Conservation (phyloP, 2,329 filamentous ascomycete species). For the Trichoderma koningiopsis region DNA sequence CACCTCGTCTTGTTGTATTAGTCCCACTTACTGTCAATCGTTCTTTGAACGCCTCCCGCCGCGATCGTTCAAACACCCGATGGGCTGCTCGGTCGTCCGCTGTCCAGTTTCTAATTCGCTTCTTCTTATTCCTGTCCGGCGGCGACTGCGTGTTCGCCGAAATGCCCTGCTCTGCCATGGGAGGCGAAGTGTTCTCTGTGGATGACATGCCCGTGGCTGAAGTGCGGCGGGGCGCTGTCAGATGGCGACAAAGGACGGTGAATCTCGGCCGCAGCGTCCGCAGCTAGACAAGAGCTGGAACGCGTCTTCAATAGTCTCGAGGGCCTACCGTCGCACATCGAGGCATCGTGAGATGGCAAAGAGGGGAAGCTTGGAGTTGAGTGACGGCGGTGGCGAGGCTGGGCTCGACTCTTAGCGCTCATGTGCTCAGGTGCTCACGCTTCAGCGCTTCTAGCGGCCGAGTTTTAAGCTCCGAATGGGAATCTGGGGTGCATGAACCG, state of each 20-base stretch:
- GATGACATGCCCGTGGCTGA: slow-evolving; percentile 19
- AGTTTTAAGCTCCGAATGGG: slow-evolving; percentile 22
- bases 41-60: slow-evolving; percentile 46
- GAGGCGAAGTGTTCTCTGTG: slow-evolving; percentile 22
- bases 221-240: background rate
- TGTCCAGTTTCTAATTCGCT: slow-evolving; percentile 44
- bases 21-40: slow-evolving; percentile 38
- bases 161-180: background rate
- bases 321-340: background rate
- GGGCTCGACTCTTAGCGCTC: background rate
- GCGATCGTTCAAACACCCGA: slow-evolving; percentile 44
- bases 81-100: slow-evolving; percentile 46
- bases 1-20: background rate
- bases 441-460: slow-evolving; percentile 19
- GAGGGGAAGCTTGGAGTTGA: slow-evolving; percentile 22
- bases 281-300: background rate
- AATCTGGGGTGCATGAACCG: slow-evolving; percentile 22
- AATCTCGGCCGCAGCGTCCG: background rate
- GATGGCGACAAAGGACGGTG: background rate
- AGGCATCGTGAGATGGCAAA: slow-evolving; percentile 21
- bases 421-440: slow-evolving; percentile 17
- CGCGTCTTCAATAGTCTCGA: background rate
- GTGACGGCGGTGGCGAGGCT: slow-evolving; percentile 10
- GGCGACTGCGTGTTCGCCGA: background rate
- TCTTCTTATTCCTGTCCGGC: slow-evolving; percentile 32